Evolutionary conservation across 768 basidiomycete genomes (phyloP), one percentile per base, ranked within the genome.

Genomic region (Boletus huronensis): DNA sequence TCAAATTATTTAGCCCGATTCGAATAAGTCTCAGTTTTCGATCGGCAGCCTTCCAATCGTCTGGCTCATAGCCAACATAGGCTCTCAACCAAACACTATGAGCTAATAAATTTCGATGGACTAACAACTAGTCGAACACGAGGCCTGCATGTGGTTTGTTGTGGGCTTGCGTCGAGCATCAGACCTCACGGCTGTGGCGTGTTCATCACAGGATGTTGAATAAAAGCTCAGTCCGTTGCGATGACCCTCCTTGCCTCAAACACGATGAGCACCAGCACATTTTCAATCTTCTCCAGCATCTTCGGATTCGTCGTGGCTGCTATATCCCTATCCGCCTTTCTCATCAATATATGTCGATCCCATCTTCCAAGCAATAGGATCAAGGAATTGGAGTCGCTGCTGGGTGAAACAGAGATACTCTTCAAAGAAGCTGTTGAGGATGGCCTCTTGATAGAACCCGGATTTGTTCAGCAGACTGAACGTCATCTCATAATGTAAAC

Each of bases 291-390:
- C 39, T 52, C 49, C 17, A 52, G 36, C n/a, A 47, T 43, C 7
- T 48, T 50, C 4, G 58, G 52, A 29, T 42, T 59, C 4, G 7
- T 54, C 0, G 34, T 25, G 11, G 25, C 44, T 6, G 26, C 25
- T 3, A 43, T 43, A 9, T 47, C 58, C 2, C n/a, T 59, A 0
- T n/a, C 21, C 11, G 21, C 39, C 0, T 38, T 34, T 0, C 26
- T 59, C 6, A 2, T 43, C 16, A 50, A 38, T 0, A 31, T 29
- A 16, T 59, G 9, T 14, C 32, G 50, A 3, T 38, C 57, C 5
- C 32, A 39, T 3, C 57, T 58, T n/a, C 57, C 55, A 0, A 52
- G 55, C 11, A 29, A 39, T 7, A 57, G 0, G 31, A 58, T 58
- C 17, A 58, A 44, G 13, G 36, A 23, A 3, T 9, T 58, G 16